These are phyloP conservation scores for Phialophora macrospora DNA, from an alignment of 2,329 filamentous ascomycete genomes.

Conservation along the genomic window DNA sequence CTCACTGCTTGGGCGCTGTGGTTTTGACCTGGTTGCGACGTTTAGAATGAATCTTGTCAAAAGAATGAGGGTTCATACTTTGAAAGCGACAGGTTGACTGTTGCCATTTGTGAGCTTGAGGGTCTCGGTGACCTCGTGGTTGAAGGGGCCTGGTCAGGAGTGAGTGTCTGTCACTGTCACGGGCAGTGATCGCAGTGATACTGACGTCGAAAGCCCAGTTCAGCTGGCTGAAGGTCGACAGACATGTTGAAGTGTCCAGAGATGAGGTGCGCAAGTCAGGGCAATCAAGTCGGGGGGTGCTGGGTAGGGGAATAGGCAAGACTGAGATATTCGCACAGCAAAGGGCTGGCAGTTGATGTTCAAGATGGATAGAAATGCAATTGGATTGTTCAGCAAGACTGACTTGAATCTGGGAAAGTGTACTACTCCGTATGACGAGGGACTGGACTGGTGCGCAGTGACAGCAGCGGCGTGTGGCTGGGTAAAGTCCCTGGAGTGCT, in stretches of 20 bases:
- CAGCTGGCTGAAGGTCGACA: slow-evolving; percentile 86
- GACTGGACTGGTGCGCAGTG: slow-evolving; percentile 5
- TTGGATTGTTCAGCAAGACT: slow-evolving; percentile 32
- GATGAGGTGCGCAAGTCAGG: slow-evolving; percentile 1
- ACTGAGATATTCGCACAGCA: slow-evolving; percentile 24
- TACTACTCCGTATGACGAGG: slow-evolving; percentile 13
- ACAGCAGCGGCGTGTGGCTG: slow-evolving; percentile 6
- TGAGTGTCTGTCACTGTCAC: slow-evolving; percentile 8
- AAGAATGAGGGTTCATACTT: slow-evolving; percentile 46
- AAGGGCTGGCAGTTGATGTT: slow-evolving; percentile 33
- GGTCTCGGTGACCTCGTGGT: slow-evolving; percentile 66
- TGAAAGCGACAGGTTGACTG: slow-evolving; percentile 66
- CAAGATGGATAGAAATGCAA: slow-evolving; percentile 35
- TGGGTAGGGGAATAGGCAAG: slow-evolving; percentile 5
- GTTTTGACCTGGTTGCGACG: slow-evolving; percentile 79
- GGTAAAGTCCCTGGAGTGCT: background rate
- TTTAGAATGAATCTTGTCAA: slow-evolving; percentile 26
- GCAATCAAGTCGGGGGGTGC: slow-evolving; percentile 22
- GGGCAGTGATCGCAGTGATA: slow-evolving; percentile 32
- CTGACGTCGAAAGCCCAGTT: slow-evolving; percentile 90
- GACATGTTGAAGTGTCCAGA: slow-evolving; percentile 69
- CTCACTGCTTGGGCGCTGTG: slow-evolving; percentile 97
- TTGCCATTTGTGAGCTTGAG: slow-evolving; percentile 64
- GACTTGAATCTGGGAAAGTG: slow-evolving; percentile 12
- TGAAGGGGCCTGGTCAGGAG: slow-evolving; percentile 62